Evolutionary conservation across 2,329 filamentous ascomycete species (phyloP).

Genomic region (Hypoxylon sp.): DNA sequence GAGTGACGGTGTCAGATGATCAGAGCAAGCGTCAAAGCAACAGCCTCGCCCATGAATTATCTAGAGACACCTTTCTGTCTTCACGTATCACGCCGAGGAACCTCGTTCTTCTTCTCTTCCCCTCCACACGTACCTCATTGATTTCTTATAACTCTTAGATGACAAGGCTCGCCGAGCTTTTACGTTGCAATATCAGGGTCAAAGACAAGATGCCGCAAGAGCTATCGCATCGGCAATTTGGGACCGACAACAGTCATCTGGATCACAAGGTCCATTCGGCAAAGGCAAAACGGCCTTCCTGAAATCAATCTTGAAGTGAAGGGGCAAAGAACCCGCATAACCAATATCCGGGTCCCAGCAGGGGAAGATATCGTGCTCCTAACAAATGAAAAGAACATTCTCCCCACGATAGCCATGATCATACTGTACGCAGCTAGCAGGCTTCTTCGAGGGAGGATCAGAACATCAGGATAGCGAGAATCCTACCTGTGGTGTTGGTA

Average conservation of each 20-base stretch:
- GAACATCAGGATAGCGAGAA: background rate
- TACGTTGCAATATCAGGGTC: conserved; percentile 52
- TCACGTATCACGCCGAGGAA: no score
- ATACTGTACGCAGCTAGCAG: no score
- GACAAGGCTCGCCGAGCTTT: conserved; percentile 76
- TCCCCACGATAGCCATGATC: conserved; percentile 64
- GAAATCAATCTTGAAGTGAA: conserved; percentile 67
- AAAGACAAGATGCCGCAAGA: conserved; percentile 26
- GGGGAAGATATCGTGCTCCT: conserved; percentile 75
- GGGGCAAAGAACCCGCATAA: conserved; percentile 72
- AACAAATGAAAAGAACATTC: conserved; percentile 71
- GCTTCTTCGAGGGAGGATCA: no score
- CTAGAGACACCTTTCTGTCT: no score
- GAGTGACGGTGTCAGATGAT: no score
- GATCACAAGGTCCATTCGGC: conserved; percentile 71
- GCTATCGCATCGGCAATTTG: conserved; percentile 40
- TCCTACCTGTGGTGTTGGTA: background rate
- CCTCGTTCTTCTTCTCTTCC: no score
- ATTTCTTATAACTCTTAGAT: conserved; percentile 65
- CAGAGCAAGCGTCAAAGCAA: no score
- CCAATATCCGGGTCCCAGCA: conserved; percentile 71
- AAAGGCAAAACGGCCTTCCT: conserved; percentile 67
- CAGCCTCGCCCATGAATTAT: no score
- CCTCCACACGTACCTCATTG: no score
- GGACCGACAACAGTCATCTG: conserved; percentile 45